Conservation (phyloP, 164 flowering plant species). For the Annona squamosa region DNA sequence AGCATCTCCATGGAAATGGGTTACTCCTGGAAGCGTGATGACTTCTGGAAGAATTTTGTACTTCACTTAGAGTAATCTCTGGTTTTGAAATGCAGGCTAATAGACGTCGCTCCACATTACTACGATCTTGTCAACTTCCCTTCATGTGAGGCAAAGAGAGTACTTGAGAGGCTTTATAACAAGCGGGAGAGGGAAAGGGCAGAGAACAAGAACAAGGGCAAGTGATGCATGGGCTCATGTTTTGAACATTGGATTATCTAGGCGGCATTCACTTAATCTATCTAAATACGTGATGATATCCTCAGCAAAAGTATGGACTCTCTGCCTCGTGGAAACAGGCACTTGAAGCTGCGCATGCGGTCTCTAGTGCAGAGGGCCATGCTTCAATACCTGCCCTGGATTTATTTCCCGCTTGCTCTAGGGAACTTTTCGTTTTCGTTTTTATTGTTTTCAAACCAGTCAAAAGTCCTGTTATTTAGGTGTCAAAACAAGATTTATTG, state of each 20-base stretch:
- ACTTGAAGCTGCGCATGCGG: neutral
- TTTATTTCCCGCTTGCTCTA: too few species aligned
- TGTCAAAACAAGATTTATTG: too few species aligned
- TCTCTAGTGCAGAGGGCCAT: neutral
- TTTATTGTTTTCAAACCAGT: too few species aligned
- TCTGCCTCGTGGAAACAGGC: neutral
- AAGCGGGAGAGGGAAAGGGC: conserved; percentile 61
- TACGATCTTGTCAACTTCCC: conserved; percentile 86
- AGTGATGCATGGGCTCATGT: neutral
- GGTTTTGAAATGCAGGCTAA: conserved; percentile 37
- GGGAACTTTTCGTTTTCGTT: too few species aligned
- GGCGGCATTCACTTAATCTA: too few species aligned
- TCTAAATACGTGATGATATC: neutral
- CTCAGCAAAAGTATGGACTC: neutral
- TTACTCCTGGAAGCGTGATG: too few species aligned
- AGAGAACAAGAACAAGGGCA: conserved; percentile 19
- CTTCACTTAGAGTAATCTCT: too few species aligned
- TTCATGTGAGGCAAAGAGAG: conserved; percentile 85
- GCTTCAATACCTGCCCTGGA: too few species aligned
- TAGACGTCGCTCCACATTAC: conserved; percentile 85
- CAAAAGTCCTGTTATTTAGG: too few species aligned
- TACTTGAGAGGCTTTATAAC: conserved; percentile 78
- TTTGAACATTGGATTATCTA: neutral
- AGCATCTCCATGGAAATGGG: too few species aligned
- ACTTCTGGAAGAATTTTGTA: too few species aligned